A percentile compares a stretch with the other conserved stretches of the same genome.
These are phyloP conservation scores for Grammothele lineata DNA, from an alignment of 768 basidiomycete species.

Conservation along the genomic window DNA sequence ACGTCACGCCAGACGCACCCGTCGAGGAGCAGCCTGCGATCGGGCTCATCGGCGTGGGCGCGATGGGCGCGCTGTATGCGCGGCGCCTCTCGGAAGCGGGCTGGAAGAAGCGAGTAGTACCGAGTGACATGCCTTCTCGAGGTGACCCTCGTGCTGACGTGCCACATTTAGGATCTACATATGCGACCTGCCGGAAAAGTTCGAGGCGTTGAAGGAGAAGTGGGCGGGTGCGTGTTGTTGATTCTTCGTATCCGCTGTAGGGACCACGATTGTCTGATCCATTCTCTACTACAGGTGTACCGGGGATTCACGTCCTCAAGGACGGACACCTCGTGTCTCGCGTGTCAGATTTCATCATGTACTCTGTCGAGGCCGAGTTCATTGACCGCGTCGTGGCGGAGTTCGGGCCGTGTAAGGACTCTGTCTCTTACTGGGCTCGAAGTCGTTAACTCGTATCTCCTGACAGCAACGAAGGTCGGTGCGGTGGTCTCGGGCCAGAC, in stretches of 20 bases:
- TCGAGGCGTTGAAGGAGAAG: constrained; percentile 53
- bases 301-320: constrained; percentile 62
- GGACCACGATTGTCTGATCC: background rate
- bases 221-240: constrained; percentile 51
- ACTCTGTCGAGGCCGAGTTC: constrained; percentile 90
- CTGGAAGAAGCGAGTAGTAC: constrained; percentile 66
- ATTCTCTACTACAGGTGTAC: constrained; percentile 37
- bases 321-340: constrained; percentile 89
- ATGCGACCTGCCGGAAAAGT: constrained; percentile 79
- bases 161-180: constrained; percentile 66
- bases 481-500: constrained; percentile 96
- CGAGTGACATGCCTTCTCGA: background rate
- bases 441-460: background rate
- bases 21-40: constrained; percentile 64
- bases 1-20: constrained; percentile 33
- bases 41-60: constrained; percentile 95
- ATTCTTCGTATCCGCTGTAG: too few species aligned
- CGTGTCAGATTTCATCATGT: constrained; percentile 89
- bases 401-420: constrained; percentile 92
- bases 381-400: constrained; percentile 79
- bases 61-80: constrained; percentile 96
- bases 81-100: constrained; percentile 71
- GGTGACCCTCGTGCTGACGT: background rate
- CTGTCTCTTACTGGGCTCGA: too few species aligned
- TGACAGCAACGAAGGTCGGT: constrained; percentile 81